Evolutionary conservation across 2,329 filamentous ascomycete genomes (phyloP).

Genomic region (Diaporthe caulivora): DNA sequence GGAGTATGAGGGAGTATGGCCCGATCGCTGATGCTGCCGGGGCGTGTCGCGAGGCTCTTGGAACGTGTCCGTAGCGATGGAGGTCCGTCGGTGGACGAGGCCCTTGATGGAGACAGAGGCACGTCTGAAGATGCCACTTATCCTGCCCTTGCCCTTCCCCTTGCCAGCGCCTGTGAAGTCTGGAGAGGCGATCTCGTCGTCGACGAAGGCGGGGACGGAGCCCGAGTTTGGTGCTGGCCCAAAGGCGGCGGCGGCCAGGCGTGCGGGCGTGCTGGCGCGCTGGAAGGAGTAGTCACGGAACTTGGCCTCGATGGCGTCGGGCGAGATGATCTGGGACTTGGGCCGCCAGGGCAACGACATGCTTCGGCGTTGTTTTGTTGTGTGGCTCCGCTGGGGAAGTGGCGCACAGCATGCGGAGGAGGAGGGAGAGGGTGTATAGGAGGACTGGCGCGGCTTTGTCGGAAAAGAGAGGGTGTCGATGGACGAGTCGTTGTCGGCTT

Average conservation of each 20-base stretch:
- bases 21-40: slow-evolving; percentile 37
- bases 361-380: slow-evolving; percentile 52
- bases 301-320: slow-evolving; percentile 47
- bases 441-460: slow-evolving; percentile 41
- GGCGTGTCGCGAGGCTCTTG: slow-evolving; percentile 42
- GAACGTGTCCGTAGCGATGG: slow-evolving; percentile 47
- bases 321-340: slow-evolving; percentile 55
- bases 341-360: slow-evolving; percentile 63
- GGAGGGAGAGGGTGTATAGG: slow-evolving; percentile 42
- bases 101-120: slow-evolving; percentile 68
- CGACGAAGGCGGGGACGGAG: slow-evolving; percentile 17
- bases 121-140: slow-evolving; percentile 66
- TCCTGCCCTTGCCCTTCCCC: slow-evolving; percentile 45
- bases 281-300: slow-evolving; percentile 46
- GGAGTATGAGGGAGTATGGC: slow-evolving; percentile 36
- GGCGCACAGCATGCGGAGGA: slow-evolving; percentile 46
- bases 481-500: slow-evolving; percentile 42
- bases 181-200: neutral
- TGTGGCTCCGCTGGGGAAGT: slow-evolving; percentile 12
- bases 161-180: slow-evolving; percentile 2
- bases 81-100: slow-evolving; percentile 63
- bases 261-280: slow-evolving; percentile 44
- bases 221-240: slow-evolving; percentile 31
- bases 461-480: slow-evolving; percentile 40
- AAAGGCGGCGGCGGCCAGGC: slow-evolving; percentile 19